Conservation (phyloP, 306 rosid species). For the Quercus suber region DNA sequence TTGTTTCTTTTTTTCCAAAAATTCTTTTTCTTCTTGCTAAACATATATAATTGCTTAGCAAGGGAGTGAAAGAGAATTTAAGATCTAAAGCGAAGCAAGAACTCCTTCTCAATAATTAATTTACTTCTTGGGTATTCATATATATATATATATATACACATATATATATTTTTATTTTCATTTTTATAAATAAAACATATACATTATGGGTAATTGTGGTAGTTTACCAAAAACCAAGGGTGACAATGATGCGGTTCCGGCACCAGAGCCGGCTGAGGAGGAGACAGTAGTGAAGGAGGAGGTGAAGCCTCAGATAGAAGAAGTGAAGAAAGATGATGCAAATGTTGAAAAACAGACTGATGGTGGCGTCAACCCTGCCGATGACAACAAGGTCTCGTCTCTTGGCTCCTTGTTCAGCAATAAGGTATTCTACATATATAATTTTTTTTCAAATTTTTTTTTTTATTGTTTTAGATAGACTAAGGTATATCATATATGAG, state of each 20-base stretch:
- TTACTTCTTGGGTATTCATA: neutral
- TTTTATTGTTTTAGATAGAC: neutral
- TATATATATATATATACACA: no score
- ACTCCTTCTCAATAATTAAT: neutral
- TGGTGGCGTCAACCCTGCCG: neutral
- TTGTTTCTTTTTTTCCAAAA: neutral
- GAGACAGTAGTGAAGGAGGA: neutral
- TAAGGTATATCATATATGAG: neutral
- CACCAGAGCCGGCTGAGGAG: constrained; percentile 4
- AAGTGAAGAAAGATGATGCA: neutral
- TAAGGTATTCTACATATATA: constrained; percentile 11
- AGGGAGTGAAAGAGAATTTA: neutral
- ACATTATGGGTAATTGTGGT: constrained; percentile 30
- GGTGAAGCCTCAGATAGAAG: neutral
- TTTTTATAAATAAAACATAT: no score
- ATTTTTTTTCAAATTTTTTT: no score
- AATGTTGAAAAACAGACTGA: neutral
- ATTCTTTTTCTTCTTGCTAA: neutral
- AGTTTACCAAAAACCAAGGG: constrained; percentile 28
- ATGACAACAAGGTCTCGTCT: neutral
- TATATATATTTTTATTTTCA: no score
- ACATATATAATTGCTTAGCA: no score
- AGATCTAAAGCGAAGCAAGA: neutral
- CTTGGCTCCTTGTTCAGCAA: constrained; percentile 24
- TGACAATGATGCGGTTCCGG: neutral